Conservation (phyloP, 805 yeast species). For the Wickerhamomyces silvicola region DNA sequence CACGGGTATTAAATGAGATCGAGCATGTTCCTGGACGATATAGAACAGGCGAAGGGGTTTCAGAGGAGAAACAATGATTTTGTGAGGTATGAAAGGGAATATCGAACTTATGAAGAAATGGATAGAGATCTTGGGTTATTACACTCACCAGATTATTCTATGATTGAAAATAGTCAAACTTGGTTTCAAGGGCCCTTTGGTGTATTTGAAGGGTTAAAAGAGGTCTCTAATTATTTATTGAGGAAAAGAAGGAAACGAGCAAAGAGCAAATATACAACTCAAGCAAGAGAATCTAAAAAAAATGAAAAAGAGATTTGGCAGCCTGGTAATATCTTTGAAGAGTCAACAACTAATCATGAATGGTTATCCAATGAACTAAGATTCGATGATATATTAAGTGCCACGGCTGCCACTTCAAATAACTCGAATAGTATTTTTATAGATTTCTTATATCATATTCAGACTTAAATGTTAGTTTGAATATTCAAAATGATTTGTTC, state of each 20-base stretch:
- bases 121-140: slow-evolving; percentile 59
- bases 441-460: slow-evolving; percentile 44
- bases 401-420: slow-evolving; percentile 53
- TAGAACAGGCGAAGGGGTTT: slow-evolving; percentile 42
- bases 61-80: slow-evolving; percentile 69
- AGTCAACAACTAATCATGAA: slow-evolving; percentile 39
- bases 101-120: slow-evolving; percentile 75
- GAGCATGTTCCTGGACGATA: slow-evolving; percentile 11
- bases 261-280: slow-evolving; percentile 18
- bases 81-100: slow-evolving; percentile 63
- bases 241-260: slow-evolving; percentile 20
- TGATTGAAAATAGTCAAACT: slow-evolving; percentile 38
- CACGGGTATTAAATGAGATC: slow-evolving; percentile 33
- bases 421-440: slow-evolving; percentile 50
- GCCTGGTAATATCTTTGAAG: slow-evolving; percentile 12
- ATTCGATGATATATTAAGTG: slow-evolving; percentile 68
- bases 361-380: slow-evolving; percentile 68
- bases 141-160: slow-evolving; percentile 40
- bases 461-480: slow-evolving; percentile 1
- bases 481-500: slow-evolving; percentile 5
- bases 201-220: slow-evolving; percentile 49
- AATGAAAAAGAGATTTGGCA: slow-evolving; percentile 7
- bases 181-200: slow-evolving; percentile 75
- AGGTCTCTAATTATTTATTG: slow-evolving; percentile 15
- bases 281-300: slow-evolving; percentile 6